Conservation (phyloP, 2,329 filamentous ascomycete species). For the Fusarium mexicanum region DNA sequence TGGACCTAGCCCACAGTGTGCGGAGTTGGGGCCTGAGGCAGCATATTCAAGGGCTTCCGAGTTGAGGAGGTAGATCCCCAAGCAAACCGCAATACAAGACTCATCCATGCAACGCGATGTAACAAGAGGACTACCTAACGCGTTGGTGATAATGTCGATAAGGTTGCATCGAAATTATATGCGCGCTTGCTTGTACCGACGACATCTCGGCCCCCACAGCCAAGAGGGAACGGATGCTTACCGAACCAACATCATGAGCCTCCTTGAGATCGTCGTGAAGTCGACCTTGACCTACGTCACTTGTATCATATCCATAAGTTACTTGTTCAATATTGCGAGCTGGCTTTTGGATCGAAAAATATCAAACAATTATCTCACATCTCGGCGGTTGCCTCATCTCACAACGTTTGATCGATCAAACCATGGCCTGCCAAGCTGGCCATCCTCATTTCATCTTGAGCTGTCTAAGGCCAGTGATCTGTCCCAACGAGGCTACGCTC, state of each 20-base stretch:
- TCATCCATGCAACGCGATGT: constrained; percentile 1
- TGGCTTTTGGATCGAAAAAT: neutral
- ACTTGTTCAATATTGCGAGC: neutral
- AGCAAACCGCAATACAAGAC: neutral
- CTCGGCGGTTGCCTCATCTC: constrained; percentile 16
- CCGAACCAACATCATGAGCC: neutral
- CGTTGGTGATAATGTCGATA: constrained; percentile 1
- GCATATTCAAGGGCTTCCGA: constrained; percentile 2
- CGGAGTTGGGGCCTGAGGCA: constrained; percentile 20
- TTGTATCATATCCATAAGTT: neutral
- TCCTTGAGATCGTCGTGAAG: neutral
- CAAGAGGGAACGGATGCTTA: neutral
- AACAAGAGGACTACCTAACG: neutral
- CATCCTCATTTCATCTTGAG: constrained; percentile 14
- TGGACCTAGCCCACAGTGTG: neutral
- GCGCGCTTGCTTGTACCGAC: constrained; percentile 20
- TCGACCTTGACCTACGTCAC: neutral
- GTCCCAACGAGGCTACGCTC: neutral
- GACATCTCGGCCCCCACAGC: neutral
- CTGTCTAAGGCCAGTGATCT: constrained; percentile 16
- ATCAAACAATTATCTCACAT: neutral
- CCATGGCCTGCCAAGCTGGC: constrained; percentile 15
- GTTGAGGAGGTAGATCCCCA: neutral
- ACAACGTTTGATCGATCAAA: constrained; percentile 32
- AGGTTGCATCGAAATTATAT: constrained; percentile 6